phyloP scores from a whole-genome alignment of 768 basidiomycete genomes.

The Suillus americanus region DNA sequence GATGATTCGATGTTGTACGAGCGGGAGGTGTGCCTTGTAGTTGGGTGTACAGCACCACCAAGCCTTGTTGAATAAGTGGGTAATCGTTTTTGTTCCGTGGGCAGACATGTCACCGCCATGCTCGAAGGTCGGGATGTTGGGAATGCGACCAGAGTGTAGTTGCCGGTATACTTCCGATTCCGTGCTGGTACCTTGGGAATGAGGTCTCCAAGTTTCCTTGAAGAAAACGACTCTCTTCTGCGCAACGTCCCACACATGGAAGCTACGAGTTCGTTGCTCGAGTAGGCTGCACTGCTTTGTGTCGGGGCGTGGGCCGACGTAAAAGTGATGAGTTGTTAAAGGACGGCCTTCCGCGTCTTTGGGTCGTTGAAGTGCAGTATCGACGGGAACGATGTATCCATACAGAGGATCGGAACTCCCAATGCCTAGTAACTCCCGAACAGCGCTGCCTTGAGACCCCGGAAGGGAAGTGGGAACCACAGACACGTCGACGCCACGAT shows the following conservation, averaged over 20 bases:
- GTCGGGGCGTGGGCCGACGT: neutral
- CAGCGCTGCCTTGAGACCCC: conserved; percentile 9
- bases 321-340: neutral
- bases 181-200: conserved; percentile 10
- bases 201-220: conserved; percentile 32
- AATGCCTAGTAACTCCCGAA: neutral
- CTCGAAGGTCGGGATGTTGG: conserved; percentile 26
- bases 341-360: neutral
- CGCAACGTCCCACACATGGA: neutral
- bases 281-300: neutral
- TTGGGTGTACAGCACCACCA: neutral
- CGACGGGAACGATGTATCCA: neutral
- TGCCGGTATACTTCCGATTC: conserved; percentile 22
- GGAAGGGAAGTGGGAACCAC: conserved; percentile 14
- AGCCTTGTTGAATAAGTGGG: conserved; percentile 7
- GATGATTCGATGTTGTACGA: conserved; percentile 4
- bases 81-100: conserved; percentile 6
- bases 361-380: neutral
- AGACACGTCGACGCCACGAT: conserved; percentile 27
- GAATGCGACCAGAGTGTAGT: conserved; percentile 18
- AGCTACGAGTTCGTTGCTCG: neutral
- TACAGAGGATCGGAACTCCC: neutral
- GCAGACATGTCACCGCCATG: conserved; percentile 31
- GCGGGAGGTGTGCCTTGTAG: no score
- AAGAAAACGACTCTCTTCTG: conserved; percentile 22